These are phyloP conservation scores for Acacia pycnantha DNA, from an alignment of 331 rosid species.

Conservation along the genomic window DNA sequence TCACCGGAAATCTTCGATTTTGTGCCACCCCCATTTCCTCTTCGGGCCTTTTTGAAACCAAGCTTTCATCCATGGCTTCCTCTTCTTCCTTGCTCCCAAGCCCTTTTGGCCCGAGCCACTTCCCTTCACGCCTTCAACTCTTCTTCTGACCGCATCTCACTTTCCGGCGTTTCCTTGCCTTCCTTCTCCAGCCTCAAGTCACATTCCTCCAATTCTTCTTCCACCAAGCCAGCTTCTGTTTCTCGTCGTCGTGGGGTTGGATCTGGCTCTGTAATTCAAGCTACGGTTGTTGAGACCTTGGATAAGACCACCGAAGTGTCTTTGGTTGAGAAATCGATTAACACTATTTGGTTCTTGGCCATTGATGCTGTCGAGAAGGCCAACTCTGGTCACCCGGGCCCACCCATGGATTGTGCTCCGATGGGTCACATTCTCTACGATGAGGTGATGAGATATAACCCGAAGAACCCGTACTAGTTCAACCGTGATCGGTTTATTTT, in stretches of 20 bases:
- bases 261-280: not conserved
- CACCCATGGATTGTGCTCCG: conserved; percentile 98
- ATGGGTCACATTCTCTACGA: conserved; percentile 90
- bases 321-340: conserved; percentile 75
- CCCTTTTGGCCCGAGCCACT: conserved; percentile 55
- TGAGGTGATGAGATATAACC: conserved; percentile 87
- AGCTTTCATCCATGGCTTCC: conserved; percentile 57
- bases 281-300: conserved; percentile 53
- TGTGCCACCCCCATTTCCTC: not conserved
- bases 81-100: conserved; percentile 71
- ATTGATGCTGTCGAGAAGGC: conserved; percentile 94
- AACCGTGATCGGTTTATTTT: conserved; percentile 89
- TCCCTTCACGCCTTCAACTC: conserved; percentile 46
- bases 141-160: conserved; percentile 45
- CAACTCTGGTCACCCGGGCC: conserved; percentile 90
- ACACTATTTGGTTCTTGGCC: conserved; percentile 88
- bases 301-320: conserved; percentile 60
- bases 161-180: conserved; percentile 43
- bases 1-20: not conserved
- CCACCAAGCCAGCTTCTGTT: conserved; percentile 12
- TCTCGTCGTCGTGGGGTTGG: conserved; percentile 29
- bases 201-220: not conserved
- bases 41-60: not conserved
- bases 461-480: conserved; percentile 90
- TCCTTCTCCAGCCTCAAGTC: conserved; percentile 53